Conservation (phyloP, 2,329 filamentous ascomycete genomes). For the Pseudogymnoascus sp. region DNA sequence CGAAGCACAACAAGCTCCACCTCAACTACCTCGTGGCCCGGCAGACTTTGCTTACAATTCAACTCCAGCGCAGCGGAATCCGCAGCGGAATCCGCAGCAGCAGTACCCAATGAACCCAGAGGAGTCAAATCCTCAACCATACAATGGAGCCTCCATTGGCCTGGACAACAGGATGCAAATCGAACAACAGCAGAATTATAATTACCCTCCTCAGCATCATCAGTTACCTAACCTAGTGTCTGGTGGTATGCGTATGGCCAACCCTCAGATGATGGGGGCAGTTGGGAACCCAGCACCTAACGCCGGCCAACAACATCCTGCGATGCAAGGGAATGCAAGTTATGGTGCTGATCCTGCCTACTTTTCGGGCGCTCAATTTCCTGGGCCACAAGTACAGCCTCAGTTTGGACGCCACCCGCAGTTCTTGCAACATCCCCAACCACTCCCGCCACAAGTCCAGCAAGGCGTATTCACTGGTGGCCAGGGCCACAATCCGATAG, state of each 20-base stretch:
- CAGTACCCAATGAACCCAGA: not conserved
- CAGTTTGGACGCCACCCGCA: conserved; percentile 20
- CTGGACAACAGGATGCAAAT: conserved; percentile 1
- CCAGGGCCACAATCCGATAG: conserved; percentile 24
- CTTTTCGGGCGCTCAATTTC: not conserved
- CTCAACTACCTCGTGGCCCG: not conserved
- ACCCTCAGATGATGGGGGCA: not conserved
- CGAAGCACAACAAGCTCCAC: conserved; percentile 12
- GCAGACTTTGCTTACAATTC: not conserved
- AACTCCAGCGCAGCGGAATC: not conserved
- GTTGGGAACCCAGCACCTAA: not conserved
- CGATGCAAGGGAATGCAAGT: not conserved
- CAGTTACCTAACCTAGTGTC: not conserved
- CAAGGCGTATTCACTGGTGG: conserved; percentile 40
- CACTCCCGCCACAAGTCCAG: conserved; percentile 45
- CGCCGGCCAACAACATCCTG: not conserved
- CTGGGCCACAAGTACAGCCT: conserved; percentile 15
- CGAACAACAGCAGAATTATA: not conserved
- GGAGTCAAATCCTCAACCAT: not conserved
- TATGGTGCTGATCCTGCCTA: not conserved
- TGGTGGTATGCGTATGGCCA: conserved; percentile 1
- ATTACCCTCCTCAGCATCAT: not conserved
- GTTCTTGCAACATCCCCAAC: conserved; percentile 28
- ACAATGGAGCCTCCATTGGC: not conserved
- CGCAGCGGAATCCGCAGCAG: not conserved